Percentiles rank a stretch among this genome's conserved stretches.
These are phyloP conservation scores for Pseudoturritis turrita DNA, from an alignment of 345 rosid genomes.

Conservation along the genomic window DNA sequence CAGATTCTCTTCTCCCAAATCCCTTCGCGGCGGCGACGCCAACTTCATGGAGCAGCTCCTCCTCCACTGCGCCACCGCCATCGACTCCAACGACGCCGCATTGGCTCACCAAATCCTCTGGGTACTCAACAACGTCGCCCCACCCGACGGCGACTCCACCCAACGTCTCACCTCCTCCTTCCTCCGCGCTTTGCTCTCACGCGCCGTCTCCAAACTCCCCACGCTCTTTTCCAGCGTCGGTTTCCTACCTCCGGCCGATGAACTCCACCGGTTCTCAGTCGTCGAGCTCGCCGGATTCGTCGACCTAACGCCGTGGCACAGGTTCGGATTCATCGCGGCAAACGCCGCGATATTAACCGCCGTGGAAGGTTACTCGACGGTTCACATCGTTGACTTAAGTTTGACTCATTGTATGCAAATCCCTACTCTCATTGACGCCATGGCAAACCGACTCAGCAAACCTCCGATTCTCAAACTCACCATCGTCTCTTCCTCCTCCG, in stretches of 20 bases:
- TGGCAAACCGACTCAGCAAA: conserved; percentile 43
- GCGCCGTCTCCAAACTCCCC: conserved; percentile 64
- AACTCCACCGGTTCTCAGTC: conserved; percentile 64
- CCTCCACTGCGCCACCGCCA: conserved; percentile 84
- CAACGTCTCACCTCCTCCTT: conserved; percentile 76
- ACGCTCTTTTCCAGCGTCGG: conserved; percentile 38
- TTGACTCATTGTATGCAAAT: conserved; percentile 96
- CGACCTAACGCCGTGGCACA: conserved; percentile 92
- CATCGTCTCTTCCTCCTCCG: conserved; percentile 53
- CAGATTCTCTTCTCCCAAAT: conserved; percentile 44
- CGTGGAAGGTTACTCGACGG: conserved; percentile 60
- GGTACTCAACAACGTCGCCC: conserved; percentile 86
- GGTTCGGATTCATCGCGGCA: conserved; percentile 90
- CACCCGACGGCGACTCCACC: conserved; percentile 70
- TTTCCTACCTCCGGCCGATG: conserved; percentile 21
- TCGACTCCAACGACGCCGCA: conserved; percentile 74
- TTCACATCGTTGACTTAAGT: conserved; percentile 88
- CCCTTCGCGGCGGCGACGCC: conserved; percentile 42
- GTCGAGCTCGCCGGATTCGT: conserved; percentile 79
- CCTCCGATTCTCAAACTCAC: conserved; percentile 75
- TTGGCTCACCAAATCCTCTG: conserved; percentile 80
- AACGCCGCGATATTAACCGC: conserved; percentile 78
- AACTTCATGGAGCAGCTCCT: conserved; percentile 91
- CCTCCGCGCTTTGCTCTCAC: conserved; percentile 72
- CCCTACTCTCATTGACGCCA: conserved; percentile 82